Conservation (phyloP, 495 filamentous ascomycete species). For the Tuber umbilicatum region DNA sequence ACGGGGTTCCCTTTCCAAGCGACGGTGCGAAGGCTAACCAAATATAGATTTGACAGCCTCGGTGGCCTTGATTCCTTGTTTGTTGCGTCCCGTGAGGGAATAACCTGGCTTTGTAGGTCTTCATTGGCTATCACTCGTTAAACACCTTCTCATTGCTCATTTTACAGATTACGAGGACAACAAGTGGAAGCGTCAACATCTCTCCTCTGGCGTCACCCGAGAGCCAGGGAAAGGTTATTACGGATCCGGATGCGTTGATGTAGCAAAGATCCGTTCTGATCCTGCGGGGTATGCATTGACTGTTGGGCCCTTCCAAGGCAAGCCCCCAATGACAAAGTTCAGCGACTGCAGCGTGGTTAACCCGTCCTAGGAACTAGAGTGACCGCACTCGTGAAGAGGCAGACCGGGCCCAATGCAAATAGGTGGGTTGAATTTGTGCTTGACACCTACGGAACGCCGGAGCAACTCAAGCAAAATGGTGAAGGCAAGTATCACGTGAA, state of each 20-base stretch:
- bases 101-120: slow-evolving; percentile 30
- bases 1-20: not conserved
- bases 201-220: slow-evolving; percentile 7
- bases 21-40: not conserved
- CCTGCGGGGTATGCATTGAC: slow-evolving; percentile 31
- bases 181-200: slow-evolving; percentile 11
- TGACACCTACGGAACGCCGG: slow-evolving; percentile 30
- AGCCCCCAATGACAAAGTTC: not conserved
- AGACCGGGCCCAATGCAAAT: slow-evolving; percentile 6
- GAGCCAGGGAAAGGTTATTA: slow-evolving; percentile 21
- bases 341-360: slow-evolving; percentile 4
- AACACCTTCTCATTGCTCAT: not conserved
- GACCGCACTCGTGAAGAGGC: slow-evolving; percentile 11
- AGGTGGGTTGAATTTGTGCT: slow-evolving; percentile 26
- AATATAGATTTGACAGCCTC: slow-evolving; percentile 23
- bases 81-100: slow-evolving; percentile 33
- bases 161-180: slow-evolving; percentile 14
- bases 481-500: slow-evolving; percentile 5
- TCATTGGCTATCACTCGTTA: not conserved
- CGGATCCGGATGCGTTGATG: slow-evolving; percentile 30
- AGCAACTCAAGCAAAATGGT: slow-evolving; percentile 18
- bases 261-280: slow-evolving; percentile 18
- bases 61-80: slow-evolving; percentile 32
- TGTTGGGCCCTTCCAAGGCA: slow-evolving; percentile 28
- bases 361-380: slow-evolving; percentile 10